Base-by-base conservation (phyloP, 768 basidiomycete species). In the Imleria badia region DNA sequence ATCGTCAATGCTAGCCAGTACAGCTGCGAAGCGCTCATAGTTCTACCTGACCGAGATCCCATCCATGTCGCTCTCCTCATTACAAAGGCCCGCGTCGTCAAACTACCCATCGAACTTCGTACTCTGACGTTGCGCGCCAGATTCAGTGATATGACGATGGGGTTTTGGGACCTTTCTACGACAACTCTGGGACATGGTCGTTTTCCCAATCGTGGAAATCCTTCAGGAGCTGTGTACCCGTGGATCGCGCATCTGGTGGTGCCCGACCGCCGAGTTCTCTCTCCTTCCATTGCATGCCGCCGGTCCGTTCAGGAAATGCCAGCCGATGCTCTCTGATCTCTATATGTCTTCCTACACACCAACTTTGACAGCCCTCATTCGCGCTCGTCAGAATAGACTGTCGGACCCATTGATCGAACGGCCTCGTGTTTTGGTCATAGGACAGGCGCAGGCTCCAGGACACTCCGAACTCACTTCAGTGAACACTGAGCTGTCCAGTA, bases 11-110 rank as follows among this genome's bases (percentile, higher is more conserved):
- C 68, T 10, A n/a, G n/a, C n/a, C n/a, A n/a, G n/a, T n/a, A n/a
- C n/a, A n/a, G n/a, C n/a, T n/a, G n/a, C n/a, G n/a, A 76, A 48
- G 75, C 72, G 0, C 39, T 76, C n/a, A 65, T 73, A 3, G 52
- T 73, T n/a, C 9, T 56, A 5, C 15, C 34, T 7, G 11, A 44
- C 6, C 14, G 17, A 11, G 31, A 50, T 22, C 63, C 63, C 43
- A 9, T 50, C 35, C 45, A 44, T 1, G 17, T 54, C 33, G 4
- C 52, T 33, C 46, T 58, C 8, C 41, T 19, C 9, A 23, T 53
- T 14, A 48, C 31, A 5, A 48, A 41, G 29, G 1, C 29, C 5
- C 23, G 14, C 19, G 31, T 54, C 22, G 52, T 20, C n/a, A 26
- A 38, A 3, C 14, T 58, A 11, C 58, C 42, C 2, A 13, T 23